phyloP scores from a whole-genome alignment of 345 rosid genomes.

The Trapa bicornis region DNA sequence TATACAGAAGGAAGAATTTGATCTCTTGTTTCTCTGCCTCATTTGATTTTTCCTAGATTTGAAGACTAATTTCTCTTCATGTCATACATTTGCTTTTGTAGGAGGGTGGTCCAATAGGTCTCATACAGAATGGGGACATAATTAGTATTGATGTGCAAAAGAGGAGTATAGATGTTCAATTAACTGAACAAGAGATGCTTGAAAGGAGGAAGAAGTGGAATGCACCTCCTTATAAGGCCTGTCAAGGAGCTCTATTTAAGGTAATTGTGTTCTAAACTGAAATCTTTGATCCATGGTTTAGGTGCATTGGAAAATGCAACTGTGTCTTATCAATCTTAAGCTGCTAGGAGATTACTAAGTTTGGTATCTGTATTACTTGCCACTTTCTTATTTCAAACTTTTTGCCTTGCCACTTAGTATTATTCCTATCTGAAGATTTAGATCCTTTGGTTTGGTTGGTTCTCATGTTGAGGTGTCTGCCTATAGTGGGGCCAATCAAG shows the following conservation, averaged over 20 bases:
- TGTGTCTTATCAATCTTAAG: no score
- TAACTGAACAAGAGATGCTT: constrained; percentile 48
- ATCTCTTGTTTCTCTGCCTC: background rate
- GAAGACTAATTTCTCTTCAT: background rate
- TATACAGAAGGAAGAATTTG: no score
- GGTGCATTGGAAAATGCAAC: no score
- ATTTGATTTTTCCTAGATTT: background rate
- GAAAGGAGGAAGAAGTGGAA: constrained; percentile 65
- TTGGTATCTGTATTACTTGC: no score
- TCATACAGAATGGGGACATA: constrained; percentile 62
- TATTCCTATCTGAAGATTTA: background rate
- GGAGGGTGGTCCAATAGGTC: constrained; percentile 98
- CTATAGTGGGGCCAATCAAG: no score
- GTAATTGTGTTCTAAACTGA: constrained; percentile 18
- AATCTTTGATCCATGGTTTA: background rate
- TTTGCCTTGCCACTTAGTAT: background rate
- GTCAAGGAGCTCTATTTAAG: constrained; percentile 67
- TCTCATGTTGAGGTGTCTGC: no score
- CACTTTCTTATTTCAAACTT: background rate
- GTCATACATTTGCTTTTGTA: constrained; percentile 15
- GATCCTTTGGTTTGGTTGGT: background rate
- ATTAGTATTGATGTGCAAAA: constrained; percentile 62
- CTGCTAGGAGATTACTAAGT: no score
- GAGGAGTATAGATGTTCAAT: constrained; percentile 57
- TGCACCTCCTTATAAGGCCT: constrained; percentile 62